These are phyloP conservation scores for Leccinum subrobustum DNA, from an alignment of 1,284 basidiomycete genomes.

Conservation along the genomic window DNA sequence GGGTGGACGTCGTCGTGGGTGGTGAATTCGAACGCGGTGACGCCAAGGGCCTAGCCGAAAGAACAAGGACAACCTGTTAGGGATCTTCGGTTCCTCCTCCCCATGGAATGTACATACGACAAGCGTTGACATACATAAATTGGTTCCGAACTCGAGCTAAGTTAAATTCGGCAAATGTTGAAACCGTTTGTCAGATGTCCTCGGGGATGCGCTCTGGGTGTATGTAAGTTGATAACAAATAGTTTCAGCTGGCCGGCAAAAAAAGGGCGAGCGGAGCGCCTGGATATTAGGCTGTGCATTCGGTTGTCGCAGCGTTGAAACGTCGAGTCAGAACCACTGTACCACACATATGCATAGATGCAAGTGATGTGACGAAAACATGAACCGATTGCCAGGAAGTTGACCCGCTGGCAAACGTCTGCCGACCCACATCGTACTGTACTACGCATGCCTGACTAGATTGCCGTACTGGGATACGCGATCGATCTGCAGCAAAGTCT, in stretches of 20 bases:
- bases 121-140: background rate
- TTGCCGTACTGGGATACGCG: background rate
- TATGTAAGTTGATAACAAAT: background rate
- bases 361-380: background rate
- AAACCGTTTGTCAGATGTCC: background rate
- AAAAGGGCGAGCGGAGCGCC: background rate
- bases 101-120: background rate
- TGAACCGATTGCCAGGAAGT: background rate
- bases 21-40: slow-evolving; percentile 33
- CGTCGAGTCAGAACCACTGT: background rate
- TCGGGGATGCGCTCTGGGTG: background rate
- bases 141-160: background rate
- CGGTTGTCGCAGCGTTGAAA: background rate
- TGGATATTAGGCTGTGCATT: slow-evolving; percentile 3
- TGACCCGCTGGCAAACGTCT: background rate
- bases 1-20: slow-evolving; percentile 64
- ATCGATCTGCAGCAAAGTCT: background rate
- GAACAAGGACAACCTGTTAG: background rate
- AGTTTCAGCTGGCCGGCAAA: slow-evolving; percentile 2
- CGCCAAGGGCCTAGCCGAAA: background rate
- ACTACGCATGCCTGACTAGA: background rate
- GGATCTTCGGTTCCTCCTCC: background rate
- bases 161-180: background rate
- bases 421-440: background rate
- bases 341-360: background rate